Conservation (phyloP, 2,329 filamentous ascomycete genomes). For the Fusarium humuli region DNA sequence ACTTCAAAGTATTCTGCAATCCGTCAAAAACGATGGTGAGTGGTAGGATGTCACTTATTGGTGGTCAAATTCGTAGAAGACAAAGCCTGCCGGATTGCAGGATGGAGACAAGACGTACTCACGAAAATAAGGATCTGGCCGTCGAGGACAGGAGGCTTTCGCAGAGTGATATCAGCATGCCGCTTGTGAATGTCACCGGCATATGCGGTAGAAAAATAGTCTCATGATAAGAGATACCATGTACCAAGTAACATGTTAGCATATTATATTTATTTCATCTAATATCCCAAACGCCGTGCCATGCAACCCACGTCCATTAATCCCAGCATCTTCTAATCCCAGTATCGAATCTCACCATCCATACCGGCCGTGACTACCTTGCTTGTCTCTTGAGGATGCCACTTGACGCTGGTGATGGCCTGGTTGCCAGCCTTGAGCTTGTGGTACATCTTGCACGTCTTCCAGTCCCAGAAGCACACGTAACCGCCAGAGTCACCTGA, state of each 20-base stretch:
- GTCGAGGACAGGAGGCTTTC: slow-evolving; percentile 14
- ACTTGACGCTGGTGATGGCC: slow-evolving; percentile 86
- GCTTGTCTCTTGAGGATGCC: slow-evolving; percentile 97
- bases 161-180: slow-evolving; percentile 29
- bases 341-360: slow-evolving; percentile 90
- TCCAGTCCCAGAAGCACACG: slow-evolving; percentile 99
- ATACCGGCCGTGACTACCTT: slow-evolving; percentile 92
- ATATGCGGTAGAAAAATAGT: background rate
- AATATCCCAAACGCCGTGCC: slow-evolving; percentile 42
- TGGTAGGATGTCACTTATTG: too few species aligned
- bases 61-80: too few species aligned
- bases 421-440: slow-evolving; percentile 89
- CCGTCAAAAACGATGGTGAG: too few species aligned
- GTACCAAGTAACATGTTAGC: slow-evolving; percentile 6
- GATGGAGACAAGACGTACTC: too few species aligned
- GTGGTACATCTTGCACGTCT: slow-evolving; percentile 99
- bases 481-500: slow-evolving; percentile 89
- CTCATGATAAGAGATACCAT: background rate
- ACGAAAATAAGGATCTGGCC: background rate
- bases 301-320: slow-evolving; percentile 33
- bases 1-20: background rate
- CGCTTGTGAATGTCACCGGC: background rate
- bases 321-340: slow-evolving; percentile 72
- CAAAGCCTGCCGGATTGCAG: too few species aligned
- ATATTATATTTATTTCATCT: slow-evolving; percentile 23